Conservation (phyloP, 129 eudicot genomes). For the Mikania micrantha region DNA sequence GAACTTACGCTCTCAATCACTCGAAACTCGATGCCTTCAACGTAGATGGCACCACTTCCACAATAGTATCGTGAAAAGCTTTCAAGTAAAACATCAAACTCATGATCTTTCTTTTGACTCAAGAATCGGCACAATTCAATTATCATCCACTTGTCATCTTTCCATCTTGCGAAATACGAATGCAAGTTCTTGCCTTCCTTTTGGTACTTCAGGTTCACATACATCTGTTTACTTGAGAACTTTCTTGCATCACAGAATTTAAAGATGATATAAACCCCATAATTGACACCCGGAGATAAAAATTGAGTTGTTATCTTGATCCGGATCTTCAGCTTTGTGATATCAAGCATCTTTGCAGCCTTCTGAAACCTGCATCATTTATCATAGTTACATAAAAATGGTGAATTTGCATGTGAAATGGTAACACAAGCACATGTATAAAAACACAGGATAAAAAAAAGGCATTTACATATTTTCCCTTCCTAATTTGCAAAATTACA, state of each 20-base stretch:
- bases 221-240: not conserved
- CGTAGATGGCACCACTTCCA: not conserved
- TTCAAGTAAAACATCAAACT: constrained; percentile 1
- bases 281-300: not conserved
- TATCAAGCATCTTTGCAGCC: not conserved
- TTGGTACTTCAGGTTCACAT: constrained; percentile 3
- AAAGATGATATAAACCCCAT: not conserved
- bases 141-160: not conserved
- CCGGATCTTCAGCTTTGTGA: not conserved
- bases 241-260: not conserved
- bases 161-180: not conserved
- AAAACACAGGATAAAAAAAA: too few relatives aligned
- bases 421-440: too few relatives aligned
- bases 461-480: too few relatives aligned
- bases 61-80: constrained; percentile 1
- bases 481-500: too few relatives aligned
- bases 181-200: not conserved
- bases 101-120: not conserved
- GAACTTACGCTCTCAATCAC: not conserved
- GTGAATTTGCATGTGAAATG: too few relatives aligned
- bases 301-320: not conserved
- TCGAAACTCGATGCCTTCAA: constrained; percentile 6
- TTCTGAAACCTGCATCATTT: not conserved
- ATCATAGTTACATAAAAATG: not conserved
- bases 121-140: not conserved